Conservation (phyloP, 441 rosid genomes). For the Erodium trifolium region DNA sequence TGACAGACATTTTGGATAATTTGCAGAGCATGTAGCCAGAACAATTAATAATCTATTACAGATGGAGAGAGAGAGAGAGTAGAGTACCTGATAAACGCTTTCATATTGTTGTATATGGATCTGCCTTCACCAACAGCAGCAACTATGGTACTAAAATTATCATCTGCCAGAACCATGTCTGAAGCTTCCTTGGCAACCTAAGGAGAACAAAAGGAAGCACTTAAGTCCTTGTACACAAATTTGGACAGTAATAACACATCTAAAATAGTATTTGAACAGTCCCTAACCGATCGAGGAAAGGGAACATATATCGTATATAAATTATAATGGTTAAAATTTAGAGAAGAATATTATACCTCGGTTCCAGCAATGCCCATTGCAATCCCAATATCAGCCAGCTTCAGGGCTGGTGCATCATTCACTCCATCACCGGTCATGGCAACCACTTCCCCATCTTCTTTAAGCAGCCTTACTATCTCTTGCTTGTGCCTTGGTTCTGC, state of each 20-base stretch:
- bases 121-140: conserved; percentile 13
- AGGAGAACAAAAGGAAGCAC: conserved; percentile 9
- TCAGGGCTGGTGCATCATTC: conserved; percentile 46
- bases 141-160: conserved; percentile 41
- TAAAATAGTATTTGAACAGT: background rate
- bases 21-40: background rate
- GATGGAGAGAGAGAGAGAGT: too few relatives aligned
- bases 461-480: conserved; percentile 51
- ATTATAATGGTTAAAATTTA: background rate
- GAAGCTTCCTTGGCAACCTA: conserved; percentile 21
- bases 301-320: too few relatives aligned
- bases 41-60: background rate
- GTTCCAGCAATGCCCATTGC: conserved; percentile 50
- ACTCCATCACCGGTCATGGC: conserved; percentile 51
- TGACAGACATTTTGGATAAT: background rate
- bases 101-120: conserved; percentile 44
- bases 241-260: background rate
- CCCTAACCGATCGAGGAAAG: background rate
- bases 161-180: conserved; percentile 50
- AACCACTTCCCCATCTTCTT: conserved; percentile 87
- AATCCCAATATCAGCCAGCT: conserved; percentile 41
- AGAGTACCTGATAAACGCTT: conserved; percentile 43
- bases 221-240: background rate
- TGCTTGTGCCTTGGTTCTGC: conserved; percentile 57
- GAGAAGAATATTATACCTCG: conserved; percentile 26